phyloP scores from a whole-genome alignment of 371 early-diverging fungal genomes.

The Quaeritorhiza haematococci region DNA sequence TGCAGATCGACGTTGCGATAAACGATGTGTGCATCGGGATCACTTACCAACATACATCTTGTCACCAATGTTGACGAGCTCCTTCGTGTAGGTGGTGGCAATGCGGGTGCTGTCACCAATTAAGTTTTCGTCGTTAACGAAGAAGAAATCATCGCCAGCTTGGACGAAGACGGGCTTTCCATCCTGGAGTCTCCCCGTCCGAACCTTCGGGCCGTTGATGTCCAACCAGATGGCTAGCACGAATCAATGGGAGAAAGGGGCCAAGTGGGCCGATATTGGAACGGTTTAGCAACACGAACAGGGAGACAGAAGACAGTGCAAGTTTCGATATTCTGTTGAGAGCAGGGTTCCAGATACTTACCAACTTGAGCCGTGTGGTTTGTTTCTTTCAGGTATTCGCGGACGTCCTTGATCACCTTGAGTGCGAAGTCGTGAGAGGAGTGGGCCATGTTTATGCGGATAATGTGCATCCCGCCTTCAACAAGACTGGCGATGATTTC shows the following conservation, averaged over 20 bases:
- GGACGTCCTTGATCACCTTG: conserved; percentile 43
- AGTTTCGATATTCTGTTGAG: too few species aligned
- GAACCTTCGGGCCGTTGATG: conserved; percentile 56
- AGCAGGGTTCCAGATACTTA: too few species aligned
- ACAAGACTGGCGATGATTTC: conserved; percentile 38
- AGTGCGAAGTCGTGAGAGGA: conserved; percentile 40
- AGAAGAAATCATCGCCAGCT: conserved; percentile 41
- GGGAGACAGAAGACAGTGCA: too few species aligned
- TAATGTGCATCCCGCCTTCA: conserved; percentile 54
- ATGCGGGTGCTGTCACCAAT: conserved; percentile 44
- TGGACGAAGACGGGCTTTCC: conserved; percentile 32
- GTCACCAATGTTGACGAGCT: conserved; percentile 39
- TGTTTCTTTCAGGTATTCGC: conserved; percentile 28
- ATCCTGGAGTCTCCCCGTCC: conserved; percentile 37
- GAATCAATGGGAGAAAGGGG: too few species aligned
- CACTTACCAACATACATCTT: conserved; percentile 46
- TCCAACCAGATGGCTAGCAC: conserved; percentile 52
- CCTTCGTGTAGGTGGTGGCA: conserved; percentile 41
- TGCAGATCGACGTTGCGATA: neutral
- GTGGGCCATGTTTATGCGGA: conserved; percentile 60
- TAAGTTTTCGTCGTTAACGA: conserved; percentile 42
- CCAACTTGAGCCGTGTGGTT: conserved; percentile 34
- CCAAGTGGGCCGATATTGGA: conserved; percentile 6
- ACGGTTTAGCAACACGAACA: too few species aligned
- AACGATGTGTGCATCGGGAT: too few species aligned